Conservation (phyloP, 2,329 filamentous ascomycete genomes). For the Monilinia fructicola region DNA sequence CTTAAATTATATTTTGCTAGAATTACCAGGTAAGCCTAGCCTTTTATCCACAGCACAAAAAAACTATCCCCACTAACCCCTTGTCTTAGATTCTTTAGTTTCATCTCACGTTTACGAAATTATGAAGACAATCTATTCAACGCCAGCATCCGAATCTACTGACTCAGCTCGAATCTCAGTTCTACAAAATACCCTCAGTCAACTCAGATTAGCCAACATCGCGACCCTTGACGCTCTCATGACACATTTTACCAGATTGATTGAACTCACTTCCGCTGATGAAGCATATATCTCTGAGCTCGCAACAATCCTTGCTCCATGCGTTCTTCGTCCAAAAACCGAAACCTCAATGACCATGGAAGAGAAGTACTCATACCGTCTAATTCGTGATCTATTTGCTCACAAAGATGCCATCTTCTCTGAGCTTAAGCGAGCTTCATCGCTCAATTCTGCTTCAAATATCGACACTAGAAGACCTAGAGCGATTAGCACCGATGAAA, state of each 20-base stretch:
- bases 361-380: constrained; percentile 86
- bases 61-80: constrained; percentile 30
- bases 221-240: constrained; percentile 97
- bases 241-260: constrained; percentile 95
- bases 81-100: constrained; percentile 79
- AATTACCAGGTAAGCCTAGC: constrained; percentile 74
- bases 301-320: constrained; percentile 74
- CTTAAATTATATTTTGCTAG: constrained; percentile 91
- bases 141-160: constrained; percentile 71
- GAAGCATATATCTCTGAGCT: constrained; percentile 78
- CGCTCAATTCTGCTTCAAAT: constrained; percentile 63
- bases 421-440: constrained; percentile 87
- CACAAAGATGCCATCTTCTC: constrained; percentile 96
- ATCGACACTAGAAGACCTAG: constrained; percentile 67
- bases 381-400: constrained; percentile 87
- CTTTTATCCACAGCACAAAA: neutral
- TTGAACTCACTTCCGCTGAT: constrained; percentile 94
- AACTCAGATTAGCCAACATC: constrained; percentile 94
- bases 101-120: constrained; percentile 99
- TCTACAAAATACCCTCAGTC: constrained; percentile 91
- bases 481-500: constrained; percentile 92
- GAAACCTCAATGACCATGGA: constrained; percentile 93
- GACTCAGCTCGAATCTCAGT: constrained; percentile 83
- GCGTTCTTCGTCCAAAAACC: constrained; percentile 80
- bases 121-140: constrained; percentile 93